phyloP scores from a whole-genome alignment of 257 asterid species.

The Solanum arcanum region DNA sequence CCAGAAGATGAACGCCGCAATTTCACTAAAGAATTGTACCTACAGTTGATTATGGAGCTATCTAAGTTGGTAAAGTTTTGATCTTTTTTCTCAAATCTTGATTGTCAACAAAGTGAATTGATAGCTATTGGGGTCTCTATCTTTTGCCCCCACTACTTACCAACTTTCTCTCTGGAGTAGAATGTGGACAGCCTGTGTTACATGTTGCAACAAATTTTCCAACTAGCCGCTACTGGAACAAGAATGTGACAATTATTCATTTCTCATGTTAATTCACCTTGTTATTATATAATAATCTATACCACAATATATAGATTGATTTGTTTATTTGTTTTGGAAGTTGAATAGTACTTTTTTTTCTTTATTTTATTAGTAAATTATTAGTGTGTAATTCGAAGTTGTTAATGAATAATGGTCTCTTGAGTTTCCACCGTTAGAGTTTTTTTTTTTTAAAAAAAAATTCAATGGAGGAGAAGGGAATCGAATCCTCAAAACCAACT shows the following conservation, averaged over 20 bases:
- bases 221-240: background rate
- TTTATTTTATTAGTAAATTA: background rate
- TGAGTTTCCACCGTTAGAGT: background rate
- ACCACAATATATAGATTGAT: background rate
- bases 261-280: background rate
- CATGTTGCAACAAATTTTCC: background rate
- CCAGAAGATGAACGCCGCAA: slow-evolving; percentile 43
- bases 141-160: background rate
- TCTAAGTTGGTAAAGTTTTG: background rate
- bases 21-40: slow-evolving; percentile 56
- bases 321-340: background rate
- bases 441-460: too few relatives aligned
- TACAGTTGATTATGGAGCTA: slow-evolving; percentile 17
- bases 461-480: background rate
- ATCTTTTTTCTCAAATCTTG: background rate
- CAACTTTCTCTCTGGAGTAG: background rate
- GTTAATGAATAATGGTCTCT: background rate
- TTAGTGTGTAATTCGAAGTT: background rate
- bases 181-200: slow-evolving; percentile 6
- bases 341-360: background rate
- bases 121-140: background rate
- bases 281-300: background rate
- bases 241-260: background rate
- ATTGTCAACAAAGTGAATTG: background rate
- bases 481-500: background rate